Evolutionary conservation across 1,284 basidiomycete genomes (phyloP), one percentile per base, ranked within the genome.

Genomic region (Termitomyces sp.): DNA sequence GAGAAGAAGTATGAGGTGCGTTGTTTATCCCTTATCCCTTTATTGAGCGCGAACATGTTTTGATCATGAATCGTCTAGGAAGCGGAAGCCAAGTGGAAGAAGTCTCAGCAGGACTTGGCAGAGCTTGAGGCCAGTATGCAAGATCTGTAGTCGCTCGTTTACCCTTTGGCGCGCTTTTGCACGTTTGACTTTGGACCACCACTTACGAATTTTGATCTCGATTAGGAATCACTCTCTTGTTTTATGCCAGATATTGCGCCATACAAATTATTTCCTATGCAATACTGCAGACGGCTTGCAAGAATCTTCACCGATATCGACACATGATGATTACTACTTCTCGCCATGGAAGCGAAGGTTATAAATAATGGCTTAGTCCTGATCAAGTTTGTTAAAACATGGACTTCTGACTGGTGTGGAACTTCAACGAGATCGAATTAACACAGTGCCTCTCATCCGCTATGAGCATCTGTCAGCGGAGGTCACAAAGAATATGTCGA

Each of bases 1-100:
- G 96, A 98, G 83, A 83, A 86, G 78, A 98, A 97, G 76, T 91
- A 84, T 76, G 93, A 95, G 76, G 93, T 93, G 65, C 63, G 78
- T 50, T 19, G 19, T n/a, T 42, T 39, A 10, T 33, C 18, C 24
- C 41, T 24, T 28, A 11, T 44, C 19, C n/a, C n/a, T n/a, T n/a
- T n/a, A n/a, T n/a, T n/a, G n/a, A n/a, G 40, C 37, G 37, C 35
- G 14, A 35, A 18, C 14, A 16, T 7, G 39, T 11, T 33, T 19
- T 42, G 13, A 47, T 31, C n/a, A 24, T 55, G 28, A 21, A 44
- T 33, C 48, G 1, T 57, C 60, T 71, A 97, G 88, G 91, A 93
- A 63, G 76, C 81, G 57, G 68, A 83, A 61, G 74, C 72, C 65
- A 93, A 93, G 72, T 92, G 87, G 77, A 78, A 79, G 66, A 65